These are phyloP conservation scores for Globisporangium cystogenes DNA, from an alignment of 352 stramenopile species.

Conservation along the genomic window DNA sequence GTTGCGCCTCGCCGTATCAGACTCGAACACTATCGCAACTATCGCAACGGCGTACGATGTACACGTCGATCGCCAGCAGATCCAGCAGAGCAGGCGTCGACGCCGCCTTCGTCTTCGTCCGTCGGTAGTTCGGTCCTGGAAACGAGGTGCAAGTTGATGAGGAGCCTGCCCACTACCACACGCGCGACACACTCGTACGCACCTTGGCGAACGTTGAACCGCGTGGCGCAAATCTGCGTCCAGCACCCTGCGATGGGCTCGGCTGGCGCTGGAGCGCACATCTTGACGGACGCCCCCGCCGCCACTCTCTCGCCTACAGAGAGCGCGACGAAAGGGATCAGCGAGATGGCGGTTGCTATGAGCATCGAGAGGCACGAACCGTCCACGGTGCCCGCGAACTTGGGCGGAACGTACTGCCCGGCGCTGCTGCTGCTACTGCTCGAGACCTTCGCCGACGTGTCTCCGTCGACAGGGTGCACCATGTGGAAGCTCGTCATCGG, in stretches of 20 bases:
- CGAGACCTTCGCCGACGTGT: slow-evolving; percentile 5
- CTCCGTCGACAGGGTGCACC: background rate
- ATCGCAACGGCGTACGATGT: slow-evolving; percentile 24
- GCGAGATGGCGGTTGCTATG: no score
- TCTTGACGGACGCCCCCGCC: slow-evolving; percentile 49
- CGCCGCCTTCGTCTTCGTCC: slow-evolving; percentile 63
- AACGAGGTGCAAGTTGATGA: background rate
- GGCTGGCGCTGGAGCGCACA: slow-evolving; percentile 29
- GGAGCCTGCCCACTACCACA: background rate
- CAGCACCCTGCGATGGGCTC: slow-evolving; percentile 43
- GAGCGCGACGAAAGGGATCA: background rate
- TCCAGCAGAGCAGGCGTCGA: slow-evolving; percentile 51
- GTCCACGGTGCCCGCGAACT: slow-evolving; percentile 11
- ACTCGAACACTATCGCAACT: background rate
- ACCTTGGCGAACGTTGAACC: slow-evolving; percentile 83
- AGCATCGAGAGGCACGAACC: slow-evolving; percentile 2
- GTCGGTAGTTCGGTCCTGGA: slow-evolving; percentile 67
- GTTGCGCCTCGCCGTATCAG: background rate
- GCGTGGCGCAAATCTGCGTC: slow-evolving; percentile 56
- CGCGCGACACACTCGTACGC: background rate
- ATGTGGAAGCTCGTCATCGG: background rate
- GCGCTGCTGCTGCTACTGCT: slow-evolving; percentile 4
- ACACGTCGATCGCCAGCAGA: slow-evolving; percentile 71
- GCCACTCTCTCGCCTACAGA: slow-evolving; percentile 26
- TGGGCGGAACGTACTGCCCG: slow-evolving; percentile 1